Evolutionary conservation across 257 asterid species (phyloP).

Genomic region (Petunia axillaris): DNA sequence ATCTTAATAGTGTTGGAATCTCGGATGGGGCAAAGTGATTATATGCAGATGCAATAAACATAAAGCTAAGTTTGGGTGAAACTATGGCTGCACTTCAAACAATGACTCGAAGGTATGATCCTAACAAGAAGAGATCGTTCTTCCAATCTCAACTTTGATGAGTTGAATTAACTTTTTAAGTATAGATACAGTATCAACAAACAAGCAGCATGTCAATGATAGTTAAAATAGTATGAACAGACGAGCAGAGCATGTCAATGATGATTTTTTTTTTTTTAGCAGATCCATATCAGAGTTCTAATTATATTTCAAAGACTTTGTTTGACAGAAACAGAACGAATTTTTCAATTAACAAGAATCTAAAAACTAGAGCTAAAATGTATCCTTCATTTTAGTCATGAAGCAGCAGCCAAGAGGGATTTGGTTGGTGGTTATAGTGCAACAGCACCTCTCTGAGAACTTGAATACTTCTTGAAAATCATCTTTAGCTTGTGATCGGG

Average conservation of each 20-base stretch:
- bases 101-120: neutral
- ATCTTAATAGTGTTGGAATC: neutral
- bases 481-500: conserved; percentile 29
- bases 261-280: too few relatives aligned
- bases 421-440: conserved; percentile 61
- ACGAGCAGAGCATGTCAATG: too few relatives aligned
- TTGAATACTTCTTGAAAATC: conserved; percentile 56
- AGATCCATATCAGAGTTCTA: too few relatives aligned
- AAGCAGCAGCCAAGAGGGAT: conserved; percentile 40
- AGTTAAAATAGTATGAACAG: neutral
- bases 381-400: neutral
- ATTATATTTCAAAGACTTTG: too few relatives aligned
- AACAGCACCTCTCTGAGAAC: conserved; percentile 57
- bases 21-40: neutral
- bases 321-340: too few relatives aligned
- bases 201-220: neutral
- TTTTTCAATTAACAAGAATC: too few relatives aligned
- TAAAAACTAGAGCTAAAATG: too few relatives aligned
- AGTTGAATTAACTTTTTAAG: neutral
- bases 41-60: neutral
- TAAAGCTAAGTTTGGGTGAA: neutral
- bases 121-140: neutral
- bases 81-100: neutral
- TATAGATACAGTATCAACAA: neutral
- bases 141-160: neutral